Evolutionary conservation across 805 yeast genomes (phyloP), one percentile per base, ranked within the genome.

Genomic region (Candida sonorensis): DNA sequence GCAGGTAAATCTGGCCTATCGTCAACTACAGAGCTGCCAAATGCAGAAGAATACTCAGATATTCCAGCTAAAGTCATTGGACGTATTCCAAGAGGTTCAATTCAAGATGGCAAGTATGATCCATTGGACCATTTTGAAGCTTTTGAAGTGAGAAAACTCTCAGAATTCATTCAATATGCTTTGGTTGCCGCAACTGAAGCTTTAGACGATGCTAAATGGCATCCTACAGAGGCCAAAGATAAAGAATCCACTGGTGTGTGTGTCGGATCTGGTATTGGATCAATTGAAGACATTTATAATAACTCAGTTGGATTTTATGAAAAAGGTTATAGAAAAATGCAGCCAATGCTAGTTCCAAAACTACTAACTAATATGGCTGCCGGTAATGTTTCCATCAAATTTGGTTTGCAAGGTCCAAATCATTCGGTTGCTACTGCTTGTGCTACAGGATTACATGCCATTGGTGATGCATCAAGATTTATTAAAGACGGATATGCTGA

Each of bases 251-350:
- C 75, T 3, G 94, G 97, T 2, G 87, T 84, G 2, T 78, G 86
- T n/a, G 72, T 90, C 7, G 98, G 97, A 1, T 79, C 95, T 1
- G 95, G 97, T 0, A 83, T 92, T 30, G 97, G 97, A 0, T 83
- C 94, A 2, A 67, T 90, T 29, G 79, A 75, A 12, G 94, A 85
- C 37, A 57, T 74, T 0, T 76, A 75, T 46, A 80, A 73, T 4
- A 84, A 80, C 45, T 57, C 85, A 2, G 66, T 74, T 10, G 62
- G 66, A 2, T 73, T 74, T 38, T 47, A 55, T 13, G 42, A 50
- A 4, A 58, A 40, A 17, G 81, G 82, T 0, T 81, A 80, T 52
- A 72, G 78, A 37, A 76, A 75, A 41, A 77, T 87, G 3, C 82
- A 85, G 30, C 98, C 98, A 2, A 54, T 87, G 35, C 82, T 90